phyloP scores from a whole-genome alignment of 805 yeast species.

The Cyberlindnera suaveolens region DNA sequence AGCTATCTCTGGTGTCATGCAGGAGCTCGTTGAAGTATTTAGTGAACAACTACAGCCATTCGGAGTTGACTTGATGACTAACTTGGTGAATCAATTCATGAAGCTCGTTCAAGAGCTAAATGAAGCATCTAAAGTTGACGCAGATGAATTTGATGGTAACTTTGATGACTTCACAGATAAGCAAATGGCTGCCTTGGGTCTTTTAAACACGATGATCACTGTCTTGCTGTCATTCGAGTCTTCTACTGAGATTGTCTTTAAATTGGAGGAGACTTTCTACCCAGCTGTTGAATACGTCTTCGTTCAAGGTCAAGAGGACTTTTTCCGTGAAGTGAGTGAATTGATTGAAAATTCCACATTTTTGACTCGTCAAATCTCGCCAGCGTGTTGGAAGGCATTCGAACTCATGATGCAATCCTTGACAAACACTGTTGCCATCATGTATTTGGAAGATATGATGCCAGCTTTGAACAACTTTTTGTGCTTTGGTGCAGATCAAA shows the following conservation, averaged over 20 bases:
- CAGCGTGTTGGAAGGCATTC: constrained; percentile 70
- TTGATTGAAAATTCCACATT: constrained; percentile 66
- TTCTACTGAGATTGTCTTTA: constrained; percentile 56
- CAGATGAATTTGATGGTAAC: constrained; percentile 29
- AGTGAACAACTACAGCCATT: constrained; percentile 88
- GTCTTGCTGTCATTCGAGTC: constrained; percentile 78
- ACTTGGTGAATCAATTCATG: constrained; percentile 69
- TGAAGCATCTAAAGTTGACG: constrained; percentile 47
- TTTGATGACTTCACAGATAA: constrained; percentile 52
- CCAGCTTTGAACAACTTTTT: constrained; percentile 72
- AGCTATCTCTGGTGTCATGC: constrained; percentile 84
- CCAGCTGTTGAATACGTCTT: constrained; percentile 70
- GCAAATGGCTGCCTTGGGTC: constrained; percentile 75
- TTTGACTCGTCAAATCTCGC: constrained; percentile 52
- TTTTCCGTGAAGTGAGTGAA: constrained; percentile 71
- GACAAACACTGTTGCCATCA: constrained; percentile 44
- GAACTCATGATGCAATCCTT: constrained; percentile 37
- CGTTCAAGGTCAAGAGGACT: constrained; percentile 60
- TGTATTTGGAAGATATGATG: constrained; percentile 69
- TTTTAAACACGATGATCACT: constrained; percentile 76
- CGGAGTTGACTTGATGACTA: constrained; percentile 61
- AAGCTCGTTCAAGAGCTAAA: constrained; percentile 61
- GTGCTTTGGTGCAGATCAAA: constrained; percentile 47
- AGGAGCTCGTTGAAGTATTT: constrained; percentile 87
- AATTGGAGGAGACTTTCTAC: constrained; percentile 58